Percentiles rank a stretch among this genome's conserved stretches.
These are phyloP conservation scores for Fermentozyma sake DNA, from an alignment of 1,139 yeast species.

Conservation along the genomic window DNA sequence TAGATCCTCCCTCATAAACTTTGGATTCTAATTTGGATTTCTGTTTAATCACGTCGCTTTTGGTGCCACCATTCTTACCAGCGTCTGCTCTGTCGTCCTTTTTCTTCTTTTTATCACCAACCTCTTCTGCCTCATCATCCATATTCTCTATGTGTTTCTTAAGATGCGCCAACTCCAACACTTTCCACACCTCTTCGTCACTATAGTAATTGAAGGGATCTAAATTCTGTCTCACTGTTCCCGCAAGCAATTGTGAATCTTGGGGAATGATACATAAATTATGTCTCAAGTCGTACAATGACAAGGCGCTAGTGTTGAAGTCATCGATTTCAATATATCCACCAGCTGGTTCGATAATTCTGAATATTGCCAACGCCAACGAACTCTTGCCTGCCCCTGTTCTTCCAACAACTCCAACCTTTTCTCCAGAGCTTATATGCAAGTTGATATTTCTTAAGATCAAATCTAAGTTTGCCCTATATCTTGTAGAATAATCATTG, in stretches of 20 bases:
- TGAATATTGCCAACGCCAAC: constrained; percentile 79
- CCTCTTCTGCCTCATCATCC: constrained; percentile 22
- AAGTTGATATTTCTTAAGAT: constrained; percentile 72
- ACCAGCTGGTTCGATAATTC: constrained; percentile 69
- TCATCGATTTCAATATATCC: constrained; percentile 54
- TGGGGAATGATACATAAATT: constrained; percentile 64
- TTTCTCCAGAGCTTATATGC: constrained; percentile 69
- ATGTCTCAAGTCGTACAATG: constrained; percentile 48
- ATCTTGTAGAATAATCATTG: constrained; percentile 73
- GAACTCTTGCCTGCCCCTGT: constrained; percentile 98
- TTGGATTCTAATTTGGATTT: constrained; percentile 34
- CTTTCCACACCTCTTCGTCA: constrained; percentile 54
- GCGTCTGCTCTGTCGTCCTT: no score
- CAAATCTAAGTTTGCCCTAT: constrained; percentile 78
- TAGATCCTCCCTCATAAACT: constrained; percentile 66
- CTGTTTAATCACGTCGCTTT: constrained; percentile 12
- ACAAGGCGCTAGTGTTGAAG: constrained; percentile 41
- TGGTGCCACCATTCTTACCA: constrained; percentile 23
- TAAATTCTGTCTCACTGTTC: constrained; percentile 54
- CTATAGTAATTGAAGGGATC: constrained; percentile 53
- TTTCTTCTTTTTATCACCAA: constrained; percentile 18
- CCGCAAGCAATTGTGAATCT: constrained; percentile 64
- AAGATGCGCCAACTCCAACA: constrained; percentile 49
- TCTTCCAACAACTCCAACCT: constrained; percentile 91
- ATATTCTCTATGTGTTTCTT: constrained; percentile 40